A percentile compares a stretch with the other conserved stretches of the same genome.
Evolutionary conservation across 176 grass and related monocot genomes (phyloP).

Genomic region (Cymbopogon citratus): DNA sequence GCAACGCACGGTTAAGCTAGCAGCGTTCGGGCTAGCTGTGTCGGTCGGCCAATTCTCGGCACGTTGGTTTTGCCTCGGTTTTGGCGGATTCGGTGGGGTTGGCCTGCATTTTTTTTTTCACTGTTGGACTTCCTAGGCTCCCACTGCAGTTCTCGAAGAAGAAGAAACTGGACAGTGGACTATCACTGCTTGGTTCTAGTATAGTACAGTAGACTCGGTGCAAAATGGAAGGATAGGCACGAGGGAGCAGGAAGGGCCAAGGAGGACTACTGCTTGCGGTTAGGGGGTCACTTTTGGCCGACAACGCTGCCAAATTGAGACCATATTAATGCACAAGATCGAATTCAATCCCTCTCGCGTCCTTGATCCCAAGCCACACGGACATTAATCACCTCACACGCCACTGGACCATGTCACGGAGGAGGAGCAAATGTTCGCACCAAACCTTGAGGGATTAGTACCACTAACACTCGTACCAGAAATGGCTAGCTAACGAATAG

Average conservation of each 20-base stretch:
- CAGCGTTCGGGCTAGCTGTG: not conserved
- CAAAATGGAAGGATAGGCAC: not conserved
- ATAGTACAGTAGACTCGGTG: not conserved
- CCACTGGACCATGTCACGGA: not conserved
- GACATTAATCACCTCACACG: not conserved
- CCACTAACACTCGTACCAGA: not conserved
- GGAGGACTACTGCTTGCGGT: constrained; percentile 28
- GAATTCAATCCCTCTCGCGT: not conserved
- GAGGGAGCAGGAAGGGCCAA: not conserved
- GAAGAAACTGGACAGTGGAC: not conserved
- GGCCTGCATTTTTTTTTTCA: not conserved
- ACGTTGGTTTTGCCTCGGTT: not conserved
- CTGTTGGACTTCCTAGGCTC: not conserved
- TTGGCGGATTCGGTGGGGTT: not conserved
- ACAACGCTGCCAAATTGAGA: constrained; percentile 30
- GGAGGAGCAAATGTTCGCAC: constrained; percentile 17
- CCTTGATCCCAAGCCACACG: not conserved
- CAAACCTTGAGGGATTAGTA: constrained; percentile 1
- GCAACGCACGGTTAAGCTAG: not conserved
- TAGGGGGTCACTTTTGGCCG: constrained; percentile 58
- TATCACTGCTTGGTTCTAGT: not conserved
- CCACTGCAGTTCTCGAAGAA: not conserved
- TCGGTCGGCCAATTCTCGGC: constrained; percentile 7
- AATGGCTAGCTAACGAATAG: not conserved
- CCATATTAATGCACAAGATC: constrained; percentile 9